Base-by-base conservation (phyloP, 345 rosid species). In the Mallotus nudiflorus region DNA sequence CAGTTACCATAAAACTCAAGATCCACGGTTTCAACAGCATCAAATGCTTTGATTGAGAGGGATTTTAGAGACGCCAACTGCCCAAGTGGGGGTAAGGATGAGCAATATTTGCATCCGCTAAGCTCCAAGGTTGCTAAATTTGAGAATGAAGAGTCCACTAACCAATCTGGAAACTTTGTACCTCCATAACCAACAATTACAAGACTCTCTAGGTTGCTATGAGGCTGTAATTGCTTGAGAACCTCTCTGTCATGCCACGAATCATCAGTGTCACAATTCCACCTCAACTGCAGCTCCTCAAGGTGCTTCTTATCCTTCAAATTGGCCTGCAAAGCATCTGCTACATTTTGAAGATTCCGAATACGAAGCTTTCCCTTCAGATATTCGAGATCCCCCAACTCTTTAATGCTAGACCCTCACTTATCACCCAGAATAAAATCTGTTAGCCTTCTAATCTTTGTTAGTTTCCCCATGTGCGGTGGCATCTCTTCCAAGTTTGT, bases 401-500 rank as follows among this genome's bases (percentile, higher is more conserved):
- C 57, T 9, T 33, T 33, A 12, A 49, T 65, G 56, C 69, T 35
- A 9, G 44, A 65, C 4, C 57, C 57, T 9, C 45, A 25, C 15
- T 48, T 3, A 10, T 20, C 49, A 33, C 69, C 69, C 56, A 48
- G 12, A 29, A 49, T 6, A 50, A 65, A 65, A 49, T 65, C 55
- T 18, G 69, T 31, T 33, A 65, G 49, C 19, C 7, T 50, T 51
- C 53, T 10, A 1, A 65, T 44, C 24, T 29, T 65, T n/a, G 42
- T 19, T n/a, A n/a, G n/a, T n/a, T n/a, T n/a, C n/a, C n/a, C n/a
- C n/a, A n/a, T n/a, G n/a, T n/a, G n/a, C n/a, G 19, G 28, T 31
- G 69, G 69, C 69, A 65, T 65, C 42, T 49, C 44, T 31, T 50
- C 20, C 69, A 66, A 24, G 10, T 15, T 3, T 20, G 82, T 83